Conservation (phyloP, 139 green algal genomes). For the Protoeuglena noctilucae region DNA sequence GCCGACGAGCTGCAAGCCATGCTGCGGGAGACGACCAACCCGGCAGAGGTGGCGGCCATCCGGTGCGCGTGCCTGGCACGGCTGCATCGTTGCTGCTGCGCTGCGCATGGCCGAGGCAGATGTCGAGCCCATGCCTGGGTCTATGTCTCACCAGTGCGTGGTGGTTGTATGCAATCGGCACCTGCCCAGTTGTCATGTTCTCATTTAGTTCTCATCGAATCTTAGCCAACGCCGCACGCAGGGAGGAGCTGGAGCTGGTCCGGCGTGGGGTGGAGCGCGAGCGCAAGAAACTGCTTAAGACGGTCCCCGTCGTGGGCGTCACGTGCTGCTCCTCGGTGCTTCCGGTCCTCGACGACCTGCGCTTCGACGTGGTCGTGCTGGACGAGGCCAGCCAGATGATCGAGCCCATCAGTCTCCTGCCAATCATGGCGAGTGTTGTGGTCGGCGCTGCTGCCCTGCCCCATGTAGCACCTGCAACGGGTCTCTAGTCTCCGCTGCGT, state of each 20-base stretch:
- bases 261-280: slow-evolving; percentile 36
- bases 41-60: slow-evolving; percentile 10
- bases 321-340: slow-evolving; percentile 49
- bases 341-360: slow-evolving; percentile 23
- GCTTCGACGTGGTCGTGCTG: slow-evolving; percentile 61
- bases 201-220: too few relatives aligned
- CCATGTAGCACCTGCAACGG: background rate
- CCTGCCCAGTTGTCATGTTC: too few relatives aligned
- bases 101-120: too few relatives aligned
- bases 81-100: too few relatives aligned
- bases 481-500: background rate
- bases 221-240: too few relatives aligned
- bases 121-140: too few relatives aligned
- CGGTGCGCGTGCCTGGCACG: background rate
- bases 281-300: slow-evolving; percentile 31
- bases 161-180: too few relatives aligned
- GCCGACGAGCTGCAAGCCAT: slow-evolving; percentile 38
- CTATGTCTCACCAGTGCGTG: too few relatives aligned
- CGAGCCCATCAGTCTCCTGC: slow-evolving; percentile 56
- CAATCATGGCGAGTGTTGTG: slow-evolving; percentile 29
- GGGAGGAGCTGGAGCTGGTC: slow-evolving; percentile 22
- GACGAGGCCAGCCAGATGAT: slow-evolving; percentile 72
- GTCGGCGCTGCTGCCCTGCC: slow-evolving; percentile 7
- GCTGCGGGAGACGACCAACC: slow-evolving; percentile 18
- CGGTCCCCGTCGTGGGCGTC: slow-evolving; percentile 48